These are phyloP conservation scores for Phanerochaete carnosa DNA, from an alignment of 768 basidiomycete genomes.

Conservation along the genomic window DNA sequence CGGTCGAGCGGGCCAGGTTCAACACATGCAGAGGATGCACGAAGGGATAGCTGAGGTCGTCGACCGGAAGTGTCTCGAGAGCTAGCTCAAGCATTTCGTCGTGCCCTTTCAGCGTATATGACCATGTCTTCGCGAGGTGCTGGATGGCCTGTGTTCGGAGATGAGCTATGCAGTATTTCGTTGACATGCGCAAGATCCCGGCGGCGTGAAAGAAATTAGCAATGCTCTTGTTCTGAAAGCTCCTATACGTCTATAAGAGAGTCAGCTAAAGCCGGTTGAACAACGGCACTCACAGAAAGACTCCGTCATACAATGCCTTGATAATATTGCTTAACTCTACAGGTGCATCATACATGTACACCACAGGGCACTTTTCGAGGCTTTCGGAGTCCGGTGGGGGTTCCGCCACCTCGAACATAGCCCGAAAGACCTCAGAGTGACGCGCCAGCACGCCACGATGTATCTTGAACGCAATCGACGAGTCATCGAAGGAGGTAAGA, in stretches of 20 bases:
- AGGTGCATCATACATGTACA: conserved; percentile 51
- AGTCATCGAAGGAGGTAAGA: conserved; percentile 33
- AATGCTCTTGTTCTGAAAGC: conserved; percentile 35
- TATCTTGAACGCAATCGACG: conserved; percentile 44
- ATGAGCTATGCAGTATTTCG: conserved; percentile 55
- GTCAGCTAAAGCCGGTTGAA: background rate
- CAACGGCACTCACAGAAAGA: conserved; percentile 41
- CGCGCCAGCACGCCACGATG: conserved; percentile 44
- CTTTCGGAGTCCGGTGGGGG: conserved; percentile 27
- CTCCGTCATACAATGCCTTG: conserved; percentile 48
- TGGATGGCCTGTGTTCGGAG: conserved; percentile 51
- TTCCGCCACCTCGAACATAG: conserved; percentile 52
- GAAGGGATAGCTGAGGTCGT: conserved; percentile 51
- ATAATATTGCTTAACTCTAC: conserved; percentile 48
- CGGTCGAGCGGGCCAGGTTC: conserved; percentile 50
- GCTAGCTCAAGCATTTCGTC: conserved; percentile 54
- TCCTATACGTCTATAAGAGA: conserved; percentile 10
- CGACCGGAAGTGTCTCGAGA: conserved; percentile 36
- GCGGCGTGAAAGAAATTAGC: conserved; percentile 57
- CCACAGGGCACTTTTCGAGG: conserved; percentile 46
- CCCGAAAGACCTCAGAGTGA: conserved; percentile 54
- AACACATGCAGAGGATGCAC: conserved; percentile 58
- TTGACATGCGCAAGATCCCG: conserved; percentile 54
- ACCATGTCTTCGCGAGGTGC: conserved; percentile 49
- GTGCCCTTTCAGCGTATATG: conserved; percentile 50